phyloP scores from a whole-genome alignment of 495 filamentous ascomycete genomes.

The Penicillium lagena region DNA sequence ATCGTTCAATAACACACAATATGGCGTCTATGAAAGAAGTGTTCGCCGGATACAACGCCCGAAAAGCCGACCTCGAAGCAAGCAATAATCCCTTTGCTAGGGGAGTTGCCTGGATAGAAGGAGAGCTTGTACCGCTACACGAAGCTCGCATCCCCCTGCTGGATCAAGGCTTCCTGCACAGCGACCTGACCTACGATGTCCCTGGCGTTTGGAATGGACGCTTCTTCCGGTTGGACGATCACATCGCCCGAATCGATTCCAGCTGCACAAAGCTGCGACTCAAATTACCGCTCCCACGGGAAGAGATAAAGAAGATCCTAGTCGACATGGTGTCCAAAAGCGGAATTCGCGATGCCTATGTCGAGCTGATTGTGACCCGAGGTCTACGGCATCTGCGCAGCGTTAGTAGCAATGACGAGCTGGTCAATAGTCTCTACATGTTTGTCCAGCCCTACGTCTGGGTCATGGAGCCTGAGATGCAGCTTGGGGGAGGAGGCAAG shows the following conservation, averaged over 20 bases:
- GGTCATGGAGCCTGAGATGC: conserved; percentile 32
- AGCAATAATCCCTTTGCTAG: conserved; percentile 25
- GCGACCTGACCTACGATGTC: conserved; percentile 37
- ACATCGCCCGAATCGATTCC: conserved; percentile 22
- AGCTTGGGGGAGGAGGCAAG: conserved; percentile 29
- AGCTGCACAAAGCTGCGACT: conserved; percentile 32
- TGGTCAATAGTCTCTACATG: conserved; percentile 31
- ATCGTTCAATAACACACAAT: too few species aligned
- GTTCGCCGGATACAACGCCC: conserved; percentile 20
- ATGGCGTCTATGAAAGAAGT: conserved; percentile 27
- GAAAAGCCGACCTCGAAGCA: conserved; percentile 13
- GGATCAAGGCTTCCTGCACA: conserved; percentile 36
- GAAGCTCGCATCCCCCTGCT: conserved; percentile 32
- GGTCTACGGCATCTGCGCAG: conserved; percentile 21
- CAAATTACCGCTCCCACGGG: conserved; percentile 22
- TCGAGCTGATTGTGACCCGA: conserved; percentile 35
- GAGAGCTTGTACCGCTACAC: conserved; percentile 18
- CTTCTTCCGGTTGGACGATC: conserved; percentile 32
- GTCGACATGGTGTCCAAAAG: conserved; percentile 29
- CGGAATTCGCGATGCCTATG: conserved; percentile 33
- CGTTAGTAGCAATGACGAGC: conserved; percentile 15
- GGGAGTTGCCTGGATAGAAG: conserved; percentile 31
- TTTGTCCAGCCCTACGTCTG: conserved; percentile 31
- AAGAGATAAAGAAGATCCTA: conserved; percentile 25
- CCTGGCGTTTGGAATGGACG: conserved; percentile 36